Evolutionary conservation across 169 alveolate species (phyloP).

Genomic region (Plasmodium relictum): DNA sequence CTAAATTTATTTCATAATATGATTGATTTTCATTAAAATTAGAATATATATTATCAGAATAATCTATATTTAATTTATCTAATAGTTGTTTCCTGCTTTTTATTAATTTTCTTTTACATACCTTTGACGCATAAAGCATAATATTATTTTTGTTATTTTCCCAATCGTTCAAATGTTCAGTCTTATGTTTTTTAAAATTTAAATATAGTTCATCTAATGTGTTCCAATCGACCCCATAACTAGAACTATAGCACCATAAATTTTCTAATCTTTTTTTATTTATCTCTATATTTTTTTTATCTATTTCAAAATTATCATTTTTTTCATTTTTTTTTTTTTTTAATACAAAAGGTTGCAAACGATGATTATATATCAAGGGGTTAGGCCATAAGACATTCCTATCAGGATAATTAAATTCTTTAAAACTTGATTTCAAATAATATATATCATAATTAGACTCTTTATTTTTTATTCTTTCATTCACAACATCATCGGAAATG

Average conservation of each 20-base stretch:
- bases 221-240: slow-evolving; percentile 86
- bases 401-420: slow-evolving; percentile 46
- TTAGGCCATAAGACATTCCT: slow-evolving; percentile 82
- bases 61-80: slow-evolving; percentile 32
- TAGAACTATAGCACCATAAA: slow-evolving; percentile 81
- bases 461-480: not conserved
- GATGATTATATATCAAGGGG: slow-evolving; percentile 77
- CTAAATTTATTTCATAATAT: slow-evolving; percentile 7
- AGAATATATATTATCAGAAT: slow-evolving; percentile 45
- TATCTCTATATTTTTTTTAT: slow-evolving; percentile 30
- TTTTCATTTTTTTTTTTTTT: not conserved
- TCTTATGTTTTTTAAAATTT: slow-evolving; percentile 42
- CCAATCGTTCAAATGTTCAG: slow-evolving; percentile 58
- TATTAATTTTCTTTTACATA: slow-evolving; percentile 58
- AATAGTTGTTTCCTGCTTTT: slow-evolving; percentile 42
- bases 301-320: slow-evolving; percentile 15
- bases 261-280: slow-evolving; percentile 74
- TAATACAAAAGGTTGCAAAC: slow-evolving; percentile 63
- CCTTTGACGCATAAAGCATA: slow-evolving; percentile 59
- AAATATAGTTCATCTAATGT: slow-evolving; percentile 82
- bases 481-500: not conserved
- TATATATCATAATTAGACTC: not conserved
- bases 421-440: slow-evolving; percentile 29
- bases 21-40: slow-evolving; percentile 26
- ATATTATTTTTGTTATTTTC: slow-evolving; percentile 51